Conservation (phyloP, 176 grass and related monocot genomes). For the Oryza glumipatula region DNA sequence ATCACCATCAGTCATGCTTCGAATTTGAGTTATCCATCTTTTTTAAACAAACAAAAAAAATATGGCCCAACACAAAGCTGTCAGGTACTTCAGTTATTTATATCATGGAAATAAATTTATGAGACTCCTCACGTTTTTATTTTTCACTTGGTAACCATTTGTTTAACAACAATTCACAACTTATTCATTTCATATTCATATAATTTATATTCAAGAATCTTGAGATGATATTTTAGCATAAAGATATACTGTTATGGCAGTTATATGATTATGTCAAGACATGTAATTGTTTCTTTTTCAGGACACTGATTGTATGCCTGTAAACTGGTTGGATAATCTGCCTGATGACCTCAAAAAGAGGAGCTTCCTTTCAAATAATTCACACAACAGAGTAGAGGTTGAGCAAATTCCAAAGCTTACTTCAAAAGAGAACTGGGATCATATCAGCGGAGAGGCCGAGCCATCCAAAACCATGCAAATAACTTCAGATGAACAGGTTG, state of each 20-base stretch:
- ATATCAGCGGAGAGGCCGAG: conserved; percentile 25
- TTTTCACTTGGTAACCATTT: conserved; percentile 1
- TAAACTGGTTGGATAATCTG: conserved; percentile 49
- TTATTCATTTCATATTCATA: conserved; percentile 34
- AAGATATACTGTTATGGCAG: background rate
- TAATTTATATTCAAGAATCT: conserved; percentile 1
- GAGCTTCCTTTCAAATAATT: conserved; percentile 35
- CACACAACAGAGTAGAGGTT: conserved; percentile 12
- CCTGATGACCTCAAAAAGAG: conserved; percentile 47
- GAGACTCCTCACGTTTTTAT: background rate
- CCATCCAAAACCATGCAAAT: background rate
- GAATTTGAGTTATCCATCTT: background rate
- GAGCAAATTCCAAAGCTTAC: conserved; percentile 31
- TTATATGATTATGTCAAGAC: background rate
- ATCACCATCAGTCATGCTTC: background rate
- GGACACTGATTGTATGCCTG: conserved; percentile 82
- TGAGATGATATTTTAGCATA: background rate
- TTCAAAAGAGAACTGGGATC: conserved; percentile 36
- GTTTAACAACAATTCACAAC: background rate
- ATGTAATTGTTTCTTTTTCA: conserved; percentile 42
- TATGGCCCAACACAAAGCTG: background rate
- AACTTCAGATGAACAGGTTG: conserved; percentile 33
- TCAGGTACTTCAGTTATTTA: background rate
- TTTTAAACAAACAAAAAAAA: background rate
- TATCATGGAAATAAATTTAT: background rate